Percentiles rank a stretch among this genome's conserved stretches.
Evolutionary conservation across 73 alveolate genomes (phyloP).

Genomic region (Halteria grandinella): DNA sequence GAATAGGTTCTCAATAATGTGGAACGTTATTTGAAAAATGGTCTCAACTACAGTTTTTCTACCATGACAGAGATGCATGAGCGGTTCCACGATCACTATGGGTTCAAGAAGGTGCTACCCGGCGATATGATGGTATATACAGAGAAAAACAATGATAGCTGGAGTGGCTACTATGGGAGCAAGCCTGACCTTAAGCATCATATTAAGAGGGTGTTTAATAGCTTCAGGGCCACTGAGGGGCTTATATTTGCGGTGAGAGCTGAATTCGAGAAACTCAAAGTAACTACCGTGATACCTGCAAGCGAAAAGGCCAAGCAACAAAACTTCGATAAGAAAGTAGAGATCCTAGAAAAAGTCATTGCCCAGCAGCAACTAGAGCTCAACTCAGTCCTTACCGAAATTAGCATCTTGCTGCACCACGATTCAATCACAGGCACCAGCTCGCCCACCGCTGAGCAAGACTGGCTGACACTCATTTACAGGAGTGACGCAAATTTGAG

Average conservation of each 20-base stretch:
- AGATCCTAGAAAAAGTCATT: too few species aligned
- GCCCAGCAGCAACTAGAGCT: background rate
- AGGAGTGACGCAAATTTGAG: background rate
- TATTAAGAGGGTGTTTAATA: slow-evolving; percentile 4
- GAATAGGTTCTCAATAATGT: slow-evolving; percentile 7
- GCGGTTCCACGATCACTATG: slow-evolving; percentile 27
- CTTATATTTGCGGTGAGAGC: slow-evolving; percentile 1
- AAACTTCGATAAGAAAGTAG: too few species aligned
- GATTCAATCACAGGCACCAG: slow-evolving; percentile 81
- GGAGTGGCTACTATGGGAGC: slow-evolving; percentile 58
- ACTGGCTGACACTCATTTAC: background rate
- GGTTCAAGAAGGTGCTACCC: background rate
- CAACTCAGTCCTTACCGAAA: slow-evolving; percentile 2
- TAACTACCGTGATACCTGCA: background rate
- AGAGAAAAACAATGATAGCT: slow-evolving; percentile 25
- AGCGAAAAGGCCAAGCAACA: background rate
- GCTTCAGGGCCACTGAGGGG: slow-evolving; percentile 10
- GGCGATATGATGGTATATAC: slow-evolving; percentile 62
- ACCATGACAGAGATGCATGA: slow-evolving; percentile 58
- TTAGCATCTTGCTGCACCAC: slow-evolving; percentile 62
- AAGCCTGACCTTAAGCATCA: slow-evolving; percentile 33
- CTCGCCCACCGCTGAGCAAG: slow-evolving; percentile 13
- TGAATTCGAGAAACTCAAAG: slow-evolving; percentile 13
- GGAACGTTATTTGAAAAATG: background rate
- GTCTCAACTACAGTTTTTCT: slow-evolving; percentile 24